Base-by-base conservation (phyloP, 495 filamentous ascomycete genomes). In the Penicillium argentinense region DNA sequence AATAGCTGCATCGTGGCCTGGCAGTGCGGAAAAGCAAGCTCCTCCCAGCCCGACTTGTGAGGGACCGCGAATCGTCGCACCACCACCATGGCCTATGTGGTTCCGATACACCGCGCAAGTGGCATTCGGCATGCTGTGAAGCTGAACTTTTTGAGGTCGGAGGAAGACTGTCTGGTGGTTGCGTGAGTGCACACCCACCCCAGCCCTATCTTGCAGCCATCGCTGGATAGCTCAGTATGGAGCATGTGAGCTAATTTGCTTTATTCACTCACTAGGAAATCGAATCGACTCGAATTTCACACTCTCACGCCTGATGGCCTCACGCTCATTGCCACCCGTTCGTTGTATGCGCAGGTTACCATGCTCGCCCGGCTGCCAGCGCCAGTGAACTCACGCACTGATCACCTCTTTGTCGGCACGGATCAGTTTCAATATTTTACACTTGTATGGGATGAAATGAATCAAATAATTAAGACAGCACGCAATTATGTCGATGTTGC, bases 381-480 rank as follows among this genome's bases (percentile, higher is more conserved):
- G 1, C 93, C 91, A 9, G 76, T 78, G 14, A 77, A 85, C 55
- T 80, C 87, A 13, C 59, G 71, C 4, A 91, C 85, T 7, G 91
- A 97, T 53, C 82, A 97, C 54, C 81, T 99, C 53, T 95, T 99
- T 62, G 77, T 99, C 49, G 92, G 88, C 24, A 97, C 93, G 9
- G 86, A 95, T 59, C 83, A 88, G 42, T 88, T 85, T 56, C 83
- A 86, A 47, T 97, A 95, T 67, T 96, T 96, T 60, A 93, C 89
- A 5, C 66, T 96, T 12, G 81, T 75, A 1, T 99, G 93, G 93
- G 84, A 96, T 66, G 48, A 73, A 9, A 57, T 77, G 7, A 75
- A 62, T n/a, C 70, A 72, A 17, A 71, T 77, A 48, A 67, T 95
- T 1, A 77, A 78, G 22, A 95, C 89, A 12, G 74, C 86, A 28